phyloP scores from a whole-genome alignment of 2,329 filamentous ascomycete genomes.

The Penicillium olsonii region DNA sequence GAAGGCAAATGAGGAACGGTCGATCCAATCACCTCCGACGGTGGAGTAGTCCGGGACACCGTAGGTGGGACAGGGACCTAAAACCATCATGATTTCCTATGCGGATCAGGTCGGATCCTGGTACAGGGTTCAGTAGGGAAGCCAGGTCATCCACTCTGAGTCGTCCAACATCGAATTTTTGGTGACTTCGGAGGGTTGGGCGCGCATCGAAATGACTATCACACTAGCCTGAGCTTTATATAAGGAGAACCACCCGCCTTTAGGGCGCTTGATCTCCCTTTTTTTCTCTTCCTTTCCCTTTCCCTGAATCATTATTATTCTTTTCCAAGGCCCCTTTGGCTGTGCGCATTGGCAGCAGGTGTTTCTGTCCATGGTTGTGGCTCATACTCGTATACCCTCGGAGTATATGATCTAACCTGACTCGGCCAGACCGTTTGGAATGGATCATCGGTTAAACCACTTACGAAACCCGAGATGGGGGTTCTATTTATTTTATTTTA shows the following conservation, averaged over 20 bases:
- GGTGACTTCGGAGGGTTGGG: slow-evolving; percentile 20
- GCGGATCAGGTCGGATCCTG: slow-evolving; percentile 31
- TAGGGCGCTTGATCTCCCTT: slow-evolving; percentile 10
- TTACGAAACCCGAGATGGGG: slow-evolving; percentile 4
- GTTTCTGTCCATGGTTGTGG: not conserved
- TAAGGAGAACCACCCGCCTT: slow-evolving; percentile 23
- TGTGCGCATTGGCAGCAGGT: too few relatives aligned
- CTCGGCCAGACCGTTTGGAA: slow-evolving; percentile 29
- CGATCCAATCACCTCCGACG: slow-evolving; percentile 17
- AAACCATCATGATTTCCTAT: slow-evolving; percentile 28
- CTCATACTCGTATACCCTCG: slow-evolving; percentile 1
- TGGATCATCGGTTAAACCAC: slow-evolving; percentile 22
- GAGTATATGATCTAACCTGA: slow-evolving; percentile 29
- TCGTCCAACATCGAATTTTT: slow-evolving; percentile 4
- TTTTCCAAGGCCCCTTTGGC: not conserved
- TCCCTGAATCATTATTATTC: not conserved
- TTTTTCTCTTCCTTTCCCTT: slow-evolving; percentile 3
- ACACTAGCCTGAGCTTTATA: slow-evolving; percentile 29
- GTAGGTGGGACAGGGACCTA: slow-evolving; percentile 33
- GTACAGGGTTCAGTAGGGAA: slow-evolving; percentile 20
- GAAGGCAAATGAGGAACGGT: slow-evolving; percentile 9
- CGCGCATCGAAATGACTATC: slow-evolving; percentile 25
- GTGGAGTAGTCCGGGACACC: slow-evolving; percentile 24
- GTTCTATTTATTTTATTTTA: slow-evolving; percentile 2
- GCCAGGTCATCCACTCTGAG: slow-evolving; percentile 10